Conservation (phyloP, 495 filamentous ascomycete species). For the Aspergillus haitiensis region DNA sequence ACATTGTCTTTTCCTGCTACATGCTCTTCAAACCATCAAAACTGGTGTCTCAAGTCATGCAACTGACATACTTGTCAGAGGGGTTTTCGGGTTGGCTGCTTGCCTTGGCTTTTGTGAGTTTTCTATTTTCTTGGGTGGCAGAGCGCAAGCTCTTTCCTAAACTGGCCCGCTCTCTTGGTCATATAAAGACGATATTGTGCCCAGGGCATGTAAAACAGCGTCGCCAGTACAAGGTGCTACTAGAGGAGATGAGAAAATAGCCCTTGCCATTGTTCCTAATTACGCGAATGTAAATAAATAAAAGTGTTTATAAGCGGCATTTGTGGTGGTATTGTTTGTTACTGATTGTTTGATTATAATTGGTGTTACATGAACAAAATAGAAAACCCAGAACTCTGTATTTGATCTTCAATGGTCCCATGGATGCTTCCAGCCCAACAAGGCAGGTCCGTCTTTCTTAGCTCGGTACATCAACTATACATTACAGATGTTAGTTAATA, state of each 20-base stretch:
- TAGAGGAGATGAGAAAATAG: constrained; percentile 61
- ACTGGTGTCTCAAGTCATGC: constrained; percentile 74
- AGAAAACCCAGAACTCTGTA: too few relatives aligned
- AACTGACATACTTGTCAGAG: constrained; percentile 72
- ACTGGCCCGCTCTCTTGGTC: constrained; percentile 68
- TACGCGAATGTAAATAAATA: constrained; percentile 10
- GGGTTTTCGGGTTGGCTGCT: constrained; percentile 72
- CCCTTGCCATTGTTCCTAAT: constrained; percentile 26
- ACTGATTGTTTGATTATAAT: neutral
- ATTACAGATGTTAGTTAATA: constrained; percentile 8
- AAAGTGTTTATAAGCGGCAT: neutral
- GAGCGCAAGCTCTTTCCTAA: constrained; percentile 70
- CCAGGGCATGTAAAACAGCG: constrained; percentile 65
- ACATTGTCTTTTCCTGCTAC: constrained; percentile 65
- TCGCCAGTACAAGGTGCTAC: constrained; percentile 83
- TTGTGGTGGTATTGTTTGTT: neutral
- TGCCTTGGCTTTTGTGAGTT: constrained; percentile 63
- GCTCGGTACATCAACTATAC: constrained; percentile 87
- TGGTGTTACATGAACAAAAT: neutral
- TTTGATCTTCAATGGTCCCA: constrained; percentile 84
- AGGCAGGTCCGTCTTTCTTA: constrained; percentile 84
- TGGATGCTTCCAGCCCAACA: constrained; percentile 94
- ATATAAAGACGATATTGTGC: constrained; percentile 53
- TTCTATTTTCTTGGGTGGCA: constrained; percentile 63
- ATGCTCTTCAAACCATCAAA: constrained; percentile 73